These are phyloP conservation scores for Linum tenue DNA, from an alignment of 345 rosid species.

Conservation along the genomic window DNA sequence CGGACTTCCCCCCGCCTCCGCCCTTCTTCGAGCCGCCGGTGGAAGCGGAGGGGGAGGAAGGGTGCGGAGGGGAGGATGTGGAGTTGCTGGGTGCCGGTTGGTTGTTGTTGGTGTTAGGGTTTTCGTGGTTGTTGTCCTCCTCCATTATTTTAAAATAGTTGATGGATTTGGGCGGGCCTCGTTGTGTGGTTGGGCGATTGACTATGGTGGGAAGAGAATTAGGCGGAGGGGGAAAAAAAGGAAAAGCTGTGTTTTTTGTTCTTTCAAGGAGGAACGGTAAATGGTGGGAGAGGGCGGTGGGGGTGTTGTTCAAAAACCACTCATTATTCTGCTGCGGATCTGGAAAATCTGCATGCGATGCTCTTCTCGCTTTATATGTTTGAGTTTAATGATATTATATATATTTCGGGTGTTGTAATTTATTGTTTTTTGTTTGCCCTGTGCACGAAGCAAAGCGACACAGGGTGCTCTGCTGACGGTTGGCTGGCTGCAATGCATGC, in stretches of 20 bases:
- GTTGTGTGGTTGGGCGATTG: background rate
- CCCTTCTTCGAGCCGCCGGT: background rate
- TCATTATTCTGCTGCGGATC: background rate
- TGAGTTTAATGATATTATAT: no score
- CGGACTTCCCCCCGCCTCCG: conserved; percentile 25
- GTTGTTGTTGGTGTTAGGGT: conserved; percentile 6
- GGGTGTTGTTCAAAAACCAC: background rate
- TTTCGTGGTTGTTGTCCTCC: background rate
- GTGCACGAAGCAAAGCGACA: no score
- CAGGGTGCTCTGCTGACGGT: no score
- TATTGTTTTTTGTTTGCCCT: no score
- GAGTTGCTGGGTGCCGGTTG: background rate
- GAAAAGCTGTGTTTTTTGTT: background rate
- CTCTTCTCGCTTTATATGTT: no score
- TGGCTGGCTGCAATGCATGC: no score
- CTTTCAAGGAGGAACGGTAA: background rate
- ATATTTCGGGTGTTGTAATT: no score
- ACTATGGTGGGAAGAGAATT: background rate
- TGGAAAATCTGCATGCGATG: background rate
- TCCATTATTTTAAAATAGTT: background rate
- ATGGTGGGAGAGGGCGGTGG: background rate
- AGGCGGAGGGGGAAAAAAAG: no score
- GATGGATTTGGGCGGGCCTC: background rate
- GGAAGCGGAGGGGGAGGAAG: conserved; percentile 1
- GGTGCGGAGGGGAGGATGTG: conserved; percentile 12